phyloP scores from a whole-genome alignment of 179 eudicot genomes.

The Beta corolliflora region DNA sequence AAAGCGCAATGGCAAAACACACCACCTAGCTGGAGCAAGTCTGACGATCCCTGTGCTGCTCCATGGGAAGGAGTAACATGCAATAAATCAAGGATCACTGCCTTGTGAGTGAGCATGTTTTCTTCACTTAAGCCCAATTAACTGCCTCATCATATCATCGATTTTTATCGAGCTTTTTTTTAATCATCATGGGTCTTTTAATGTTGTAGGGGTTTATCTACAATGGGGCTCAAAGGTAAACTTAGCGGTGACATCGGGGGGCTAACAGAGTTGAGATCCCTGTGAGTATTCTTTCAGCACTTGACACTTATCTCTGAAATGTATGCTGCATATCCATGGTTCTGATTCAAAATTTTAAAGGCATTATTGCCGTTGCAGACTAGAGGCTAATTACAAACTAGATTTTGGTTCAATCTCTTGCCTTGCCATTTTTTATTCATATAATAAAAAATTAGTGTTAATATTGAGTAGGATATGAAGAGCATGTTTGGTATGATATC shows the following conservation, averaged over 20 bases:
- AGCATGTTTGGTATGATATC: too few species aligned
- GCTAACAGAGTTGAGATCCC: slow-evolving; percentile 62
- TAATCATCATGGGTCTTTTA: background rate
- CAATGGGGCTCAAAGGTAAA: slow-evolving; percentile 75
- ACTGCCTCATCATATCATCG: background rate
- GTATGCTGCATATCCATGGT: background rate
- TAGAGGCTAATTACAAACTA: too few species aligned
- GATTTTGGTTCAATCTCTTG: too few species aligned
- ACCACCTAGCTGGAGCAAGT: slow-evolving; percentile 81
- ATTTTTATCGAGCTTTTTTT: background rate
- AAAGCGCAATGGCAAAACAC: slow-evolving; percentile 69
- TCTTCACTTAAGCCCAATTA: background rate
- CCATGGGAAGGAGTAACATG: slow-evolving; percentile 90
- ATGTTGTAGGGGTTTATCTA: slow-evolving; percentile 70
- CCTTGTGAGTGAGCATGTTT: slow-evolving; percentile 65
- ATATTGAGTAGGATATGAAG: too few species aligned
- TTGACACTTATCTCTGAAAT: background rate
- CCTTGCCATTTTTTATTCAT: too few species aligned
- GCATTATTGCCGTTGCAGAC: too few species aligned
- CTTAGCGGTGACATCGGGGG: slow-evolving; percentile 86
- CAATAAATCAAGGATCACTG: slow-evolving; percentile 67
- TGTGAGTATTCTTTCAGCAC: slow-evolving; percentile 49
- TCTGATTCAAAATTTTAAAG: background rate
- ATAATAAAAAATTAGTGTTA: too few species aligned
- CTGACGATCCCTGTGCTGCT: slow-evolving; percentile 77